Conservation (phyloP, 441 rosid species). For the Populus hybrid region DNA sequence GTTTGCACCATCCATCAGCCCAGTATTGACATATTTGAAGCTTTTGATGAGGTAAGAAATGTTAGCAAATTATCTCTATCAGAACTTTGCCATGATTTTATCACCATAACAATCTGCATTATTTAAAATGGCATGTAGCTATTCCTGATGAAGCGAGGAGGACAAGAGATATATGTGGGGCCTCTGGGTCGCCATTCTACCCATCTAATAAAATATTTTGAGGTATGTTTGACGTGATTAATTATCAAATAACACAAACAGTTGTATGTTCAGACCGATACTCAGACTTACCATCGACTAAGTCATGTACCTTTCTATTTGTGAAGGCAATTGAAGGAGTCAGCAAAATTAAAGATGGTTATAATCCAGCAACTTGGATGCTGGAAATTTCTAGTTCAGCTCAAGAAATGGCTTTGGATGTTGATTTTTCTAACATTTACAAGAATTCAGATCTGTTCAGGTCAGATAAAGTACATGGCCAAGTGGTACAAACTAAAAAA, state of each 20-base stretch:
- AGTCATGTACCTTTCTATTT: not conserved
- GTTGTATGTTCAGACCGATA: not conserved
- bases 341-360: conserved; percentile 63
- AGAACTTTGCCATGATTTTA: not conserved
- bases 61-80: not conserved
- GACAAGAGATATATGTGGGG: conserved; percentile 77
- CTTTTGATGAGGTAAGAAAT: conserved; percentile 63
- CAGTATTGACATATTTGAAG: conserved; percentile 77
- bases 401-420: conserved; percentile 55
- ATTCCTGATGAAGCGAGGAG: conserved; percentile 72
- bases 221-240: conserved; percentile 33
- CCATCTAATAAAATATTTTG: conserved; percentile 59
- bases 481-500: not conserved
- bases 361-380: conserved; percentile 95
- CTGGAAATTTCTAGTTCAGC: conserved; percentile 57
- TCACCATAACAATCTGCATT: not conserved
- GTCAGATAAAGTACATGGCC: conserved; percentile 23
- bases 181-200: conserved; percentile 67
- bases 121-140: conserved; percentile 33
- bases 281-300: not conserved
- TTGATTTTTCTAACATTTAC: conserved; percentile 64
- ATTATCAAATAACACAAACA: not conserved
- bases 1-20: conserved; percentile 93
- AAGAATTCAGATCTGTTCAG: conserved; percentile 60
- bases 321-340: conserved; percentile 59